Conservation (phyloP, 192 early-diverging fungal species). For the Gamsiella multidivaricata region DNA sequence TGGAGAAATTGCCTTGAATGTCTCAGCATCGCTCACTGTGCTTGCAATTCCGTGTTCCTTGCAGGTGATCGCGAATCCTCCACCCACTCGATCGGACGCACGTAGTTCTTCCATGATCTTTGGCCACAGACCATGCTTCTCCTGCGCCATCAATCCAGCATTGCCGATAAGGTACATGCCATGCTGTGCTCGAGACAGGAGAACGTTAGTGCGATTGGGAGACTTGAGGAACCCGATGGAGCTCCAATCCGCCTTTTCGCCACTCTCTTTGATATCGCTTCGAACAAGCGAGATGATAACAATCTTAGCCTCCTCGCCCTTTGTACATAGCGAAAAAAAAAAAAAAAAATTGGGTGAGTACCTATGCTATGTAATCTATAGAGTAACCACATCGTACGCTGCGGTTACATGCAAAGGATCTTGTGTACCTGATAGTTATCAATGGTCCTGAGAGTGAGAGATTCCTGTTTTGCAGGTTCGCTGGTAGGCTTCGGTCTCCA, state of each 20-base stretch:
- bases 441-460: conserved; percentile 49
- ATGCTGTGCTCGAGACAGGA: conserved; percentile 67
- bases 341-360: background rate
- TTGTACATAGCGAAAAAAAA: background rate
- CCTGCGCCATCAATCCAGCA: conserved; percentile 37
- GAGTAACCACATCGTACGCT: background rate
- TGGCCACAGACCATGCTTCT: conserved; percentile 55
- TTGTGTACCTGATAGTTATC: conserved; percentile 58
- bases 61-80: conserved; percentile 60
- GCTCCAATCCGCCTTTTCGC: background rate
- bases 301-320: conserved; percentile 58
- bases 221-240: conserved; percentile 67
- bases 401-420: too few species aligned
- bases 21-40: conserved; percentile 26
- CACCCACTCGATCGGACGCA: conserved; percentile 40
- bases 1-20: conserved; percentile 53
- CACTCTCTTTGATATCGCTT: conserved; percentile 19
- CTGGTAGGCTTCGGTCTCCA: background rate
- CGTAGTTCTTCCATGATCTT: conserved; percentile 54
- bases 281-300: conserved; percentile 59
- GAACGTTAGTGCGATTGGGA: conserved; percentile 66
- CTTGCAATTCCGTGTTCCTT: conserved; percentile 53
- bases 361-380: too few species aligned
- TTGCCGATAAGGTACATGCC: conserved; percentile 71
- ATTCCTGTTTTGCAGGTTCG: conserved; percentile 7